Conservation (phyloP, 2,329 filamentous ascomycete genomes). For the Penicillium sp. region DNA sequence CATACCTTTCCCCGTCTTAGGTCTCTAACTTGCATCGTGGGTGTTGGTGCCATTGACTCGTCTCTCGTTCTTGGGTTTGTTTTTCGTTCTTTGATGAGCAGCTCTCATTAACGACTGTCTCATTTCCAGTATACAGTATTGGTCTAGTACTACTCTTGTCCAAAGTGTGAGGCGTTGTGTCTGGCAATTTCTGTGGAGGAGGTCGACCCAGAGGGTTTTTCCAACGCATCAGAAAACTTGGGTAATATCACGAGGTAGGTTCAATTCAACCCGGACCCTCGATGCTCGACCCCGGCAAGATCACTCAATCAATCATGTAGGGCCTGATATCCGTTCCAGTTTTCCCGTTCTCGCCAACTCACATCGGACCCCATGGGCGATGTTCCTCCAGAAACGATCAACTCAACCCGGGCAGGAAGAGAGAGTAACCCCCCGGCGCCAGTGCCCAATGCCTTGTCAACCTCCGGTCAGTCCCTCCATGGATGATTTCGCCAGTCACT, state of each 20-base stretch:
- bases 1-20: neutral
- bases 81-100: neutral
- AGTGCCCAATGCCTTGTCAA: slow-evolving; percentile 7
- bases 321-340: neutral
- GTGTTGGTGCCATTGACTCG: neutral
- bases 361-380: slow-evolving; percentile 27
- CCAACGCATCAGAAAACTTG: neutral
- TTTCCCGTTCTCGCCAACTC: neutral
- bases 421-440: slow-evolving; percentile 11
- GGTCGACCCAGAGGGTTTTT: neutral
- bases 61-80: neutral
- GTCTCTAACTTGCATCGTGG: neutral
- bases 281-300: neutral
- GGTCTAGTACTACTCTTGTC: neutral
- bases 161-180: neutral
- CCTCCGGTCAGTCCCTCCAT: slow-evolving; percentile 13
- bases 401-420: slow-evolving; percentile 14
- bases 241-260: neutral
- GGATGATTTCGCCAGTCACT: neutral
- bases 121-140: neutral
- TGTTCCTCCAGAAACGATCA: slow-evolving; percentile 24
- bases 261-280: neutral
- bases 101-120: neutral
- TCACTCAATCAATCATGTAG: neutral
- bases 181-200: neutral